Evolutionary conservation across 768 basidiomycete species (phyloP).

Genomic region (Hirschioporus abietinus): DNA sequence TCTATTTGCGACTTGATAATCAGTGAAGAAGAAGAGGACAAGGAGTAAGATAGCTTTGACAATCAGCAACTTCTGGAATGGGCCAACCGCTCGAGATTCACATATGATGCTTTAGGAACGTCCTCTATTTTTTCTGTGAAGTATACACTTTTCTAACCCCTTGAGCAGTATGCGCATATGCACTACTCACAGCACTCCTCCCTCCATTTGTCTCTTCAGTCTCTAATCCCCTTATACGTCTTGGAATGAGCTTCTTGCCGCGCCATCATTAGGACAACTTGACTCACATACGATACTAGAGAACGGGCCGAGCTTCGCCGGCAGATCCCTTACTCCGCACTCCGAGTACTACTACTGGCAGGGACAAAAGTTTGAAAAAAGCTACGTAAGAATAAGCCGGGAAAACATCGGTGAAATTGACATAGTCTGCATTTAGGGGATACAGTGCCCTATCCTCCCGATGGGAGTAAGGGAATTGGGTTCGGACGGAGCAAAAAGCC

Average conservation of each 20-base stretch:
- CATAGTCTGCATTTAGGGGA: constrained; percentile 75
- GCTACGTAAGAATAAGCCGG: too few species aligned
- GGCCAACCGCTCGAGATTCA: constrained; percentile 59
- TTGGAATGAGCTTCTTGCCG: constrained; percentile 39
- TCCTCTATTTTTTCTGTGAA: constrained; percentile 11
- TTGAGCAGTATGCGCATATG: constrained; percentile 54
- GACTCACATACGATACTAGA: too few species aligned
- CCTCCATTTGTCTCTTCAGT: constrained; percentile 51
- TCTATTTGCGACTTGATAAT: constrained; percentile 39
- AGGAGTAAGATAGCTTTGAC: constrained; percentile 43
- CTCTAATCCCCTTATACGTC: constrained; percentile 29
- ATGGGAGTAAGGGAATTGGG: too few species aligned
- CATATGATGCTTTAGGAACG: constrained; percentile 55
- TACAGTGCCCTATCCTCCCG: too few species aligned
- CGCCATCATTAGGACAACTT: constrained; percentile 72
- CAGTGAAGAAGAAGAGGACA: constrained; percentile 46
- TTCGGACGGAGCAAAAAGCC: constrained; percentile 77
- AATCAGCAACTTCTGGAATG: constrained; percentile 74
- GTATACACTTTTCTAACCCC: neutral
- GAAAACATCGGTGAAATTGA: too few species aligned
- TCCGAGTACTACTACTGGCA: too few species aligned
- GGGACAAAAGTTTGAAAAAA: too few species aligned
- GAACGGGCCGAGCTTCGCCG: too few species aligned
- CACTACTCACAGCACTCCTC: constrained; percentile 54
- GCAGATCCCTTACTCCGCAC: too few species aligned